Conservation (phyloP, 1,284 basidiomycete species). For the Xerocomus nothofagi region DNA sequence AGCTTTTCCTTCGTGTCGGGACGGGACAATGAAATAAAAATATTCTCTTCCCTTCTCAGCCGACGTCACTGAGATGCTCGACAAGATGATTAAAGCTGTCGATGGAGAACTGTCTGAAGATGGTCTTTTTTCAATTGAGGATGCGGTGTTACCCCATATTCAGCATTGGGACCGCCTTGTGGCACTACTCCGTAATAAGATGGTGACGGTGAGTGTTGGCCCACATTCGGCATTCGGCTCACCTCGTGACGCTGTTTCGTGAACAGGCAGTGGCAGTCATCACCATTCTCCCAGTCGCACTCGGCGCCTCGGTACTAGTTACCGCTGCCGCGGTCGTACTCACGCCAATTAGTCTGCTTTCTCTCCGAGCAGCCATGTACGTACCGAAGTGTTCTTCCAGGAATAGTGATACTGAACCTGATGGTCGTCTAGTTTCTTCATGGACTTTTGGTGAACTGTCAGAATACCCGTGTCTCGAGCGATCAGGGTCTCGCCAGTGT, state of each 20-base stretch:
- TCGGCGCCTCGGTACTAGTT: constrained; percentile 20
- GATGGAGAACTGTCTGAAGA: constrained; percentile 26
- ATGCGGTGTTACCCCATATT: constrained; percentile 19
- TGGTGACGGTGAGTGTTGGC: constrained; percentile 2
- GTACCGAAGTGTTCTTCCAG: constrained; percentile 8
- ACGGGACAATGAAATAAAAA: no score
- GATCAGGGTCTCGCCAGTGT: no score
- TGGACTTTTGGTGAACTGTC: not conserved
- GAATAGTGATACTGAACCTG: constrained; percentile 5
- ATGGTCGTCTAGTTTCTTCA: constrained; percentile 8
- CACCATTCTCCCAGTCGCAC: constrained; percentile 10
- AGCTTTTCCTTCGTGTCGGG: not conserved
- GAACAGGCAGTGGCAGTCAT: constrained; percentile 2
- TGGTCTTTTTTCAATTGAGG: constrained; percentile 20
- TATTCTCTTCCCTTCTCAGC: no score
- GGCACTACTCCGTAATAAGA: constrained; percentile 1
- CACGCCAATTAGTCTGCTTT: constrained; percentile 14
- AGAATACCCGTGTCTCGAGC: no score
- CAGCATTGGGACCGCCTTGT: constrained; percentile 19
- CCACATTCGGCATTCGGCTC: no score
- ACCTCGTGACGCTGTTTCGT: constrained; percentile 11
- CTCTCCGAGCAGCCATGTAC: constrained; percentile 12
- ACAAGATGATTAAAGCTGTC: constrained; percentile 28
- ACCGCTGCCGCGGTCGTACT: constrained; percentile 9
- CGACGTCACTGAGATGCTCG: constrained; percentile 21